Evolutionary conservation across 257 asterid species (phyloP), one percentile per base, ranked within the genome.

Genomic region (Solanum virginianum): DNA sequence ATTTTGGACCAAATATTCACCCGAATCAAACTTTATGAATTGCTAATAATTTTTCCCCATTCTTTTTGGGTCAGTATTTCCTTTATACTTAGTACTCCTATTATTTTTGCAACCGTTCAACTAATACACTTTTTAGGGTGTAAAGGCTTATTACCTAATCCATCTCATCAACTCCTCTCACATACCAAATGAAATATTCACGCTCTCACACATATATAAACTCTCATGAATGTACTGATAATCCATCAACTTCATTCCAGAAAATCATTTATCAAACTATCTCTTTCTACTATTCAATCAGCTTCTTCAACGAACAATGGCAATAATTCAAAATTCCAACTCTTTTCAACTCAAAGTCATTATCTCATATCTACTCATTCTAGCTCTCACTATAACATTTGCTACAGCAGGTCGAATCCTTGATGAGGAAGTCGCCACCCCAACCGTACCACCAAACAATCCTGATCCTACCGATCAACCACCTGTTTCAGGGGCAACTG

Each of bases 381-480:
- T 88, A 20, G 65, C 87, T 9, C 86, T 90, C 53, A 62, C 87
- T 43, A 6, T 75, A 17, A 70, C 85, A 12, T 84, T 63, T 63
- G 82, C 88, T 13, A 47, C 86, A 84, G 85, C 91, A 32, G 80
- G 83, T 55, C 84, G 92, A 81, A 81, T 90, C 85, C 92, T 88
- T 15, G 91, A 87, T 13, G 88, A 90, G 59, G 90, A 85, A 36
- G 85, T 60, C 5, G 85, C 55, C 24, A 82, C 86, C 66, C 89
- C 92, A 0, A 66, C 63, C 4, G 69, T 85, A 47, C 77, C 87
- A 4, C 88, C 86, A 2, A 87, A 66, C 17, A 85, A 32, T 12
- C n/a, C 88, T 22, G 82, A 70, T 11, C 13, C 85, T 2, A 84
- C 29, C 7, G 53, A 39, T 17, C 83, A 47, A 10, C 18, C 85